Base-by-base conservation (phyloP, 2,329 filamentous ascomycete genomes). In the Amauroascus verrucosus region DNA sequence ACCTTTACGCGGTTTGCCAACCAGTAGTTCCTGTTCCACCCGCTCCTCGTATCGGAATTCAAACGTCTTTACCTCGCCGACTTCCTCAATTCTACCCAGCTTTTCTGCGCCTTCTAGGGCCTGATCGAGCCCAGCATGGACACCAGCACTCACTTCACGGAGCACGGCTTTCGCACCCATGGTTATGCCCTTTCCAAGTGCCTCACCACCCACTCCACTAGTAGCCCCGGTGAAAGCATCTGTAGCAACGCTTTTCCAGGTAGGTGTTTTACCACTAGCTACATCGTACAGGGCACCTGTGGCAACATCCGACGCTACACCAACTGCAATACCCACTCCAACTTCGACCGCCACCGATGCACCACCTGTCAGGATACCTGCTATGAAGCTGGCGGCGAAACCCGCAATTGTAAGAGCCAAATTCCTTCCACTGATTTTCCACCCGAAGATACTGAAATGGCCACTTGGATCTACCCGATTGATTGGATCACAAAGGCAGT, bases 401-500 rank as follows among this genome's bases (percentile, higher is more conserved):
- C 51, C 51, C 1, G 40, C 51, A 7, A 26, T 14, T 9, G 37
- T 30, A 6, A 53, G 2, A 20, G 35, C 44, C 13, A 53, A 26
- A 43, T 53, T 33, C 18, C 51, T 16, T 14, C 26, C 28, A n/a
- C 35, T 20, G n/a, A 53, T 16, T 8, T 53, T 9, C 6, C 37
- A 22, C 14, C 51, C 51, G 32, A 53, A 53, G 35, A 53, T 57
- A 20, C 48, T 54, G n/a, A 55, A 53, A 35, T 59, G 57, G 5
- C 58, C 58, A 13, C 26, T 54, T 1, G 58, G 58, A 35, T 58
- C 58, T 11, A 28, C 11, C 24, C 55, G 55, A 35, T 59, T 60
- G 52, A 60, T 56, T 0, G 58, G 58, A 26, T 60, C 58, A 1
- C 54, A 54, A 1, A 55, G 18, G 50, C 58, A 60, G 54, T 59